Evolutionary conservation across 83 land plant species (phyloP).

Genomic region (Diphasiastrum complanatum): DNA sequence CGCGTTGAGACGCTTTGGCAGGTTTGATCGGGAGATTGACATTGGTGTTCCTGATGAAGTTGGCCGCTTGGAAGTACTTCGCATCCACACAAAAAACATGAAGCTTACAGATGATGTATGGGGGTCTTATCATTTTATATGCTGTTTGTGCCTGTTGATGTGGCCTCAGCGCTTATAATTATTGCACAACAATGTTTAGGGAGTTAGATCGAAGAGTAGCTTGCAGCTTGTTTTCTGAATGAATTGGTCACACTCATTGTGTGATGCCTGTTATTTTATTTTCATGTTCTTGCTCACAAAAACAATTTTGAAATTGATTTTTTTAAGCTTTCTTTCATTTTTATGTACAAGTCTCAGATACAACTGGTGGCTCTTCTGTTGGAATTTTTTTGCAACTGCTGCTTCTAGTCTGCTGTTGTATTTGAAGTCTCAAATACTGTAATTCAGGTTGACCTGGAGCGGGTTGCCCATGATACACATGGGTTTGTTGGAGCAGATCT

Average conservation of each 20-base stretch:
- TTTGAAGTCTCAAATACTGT: not conserved
- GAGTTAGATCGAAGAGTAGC: no score
- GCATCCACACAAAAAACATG: conserved; percentile 17
- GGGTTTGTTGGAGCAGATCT: conserved; percentile 13
- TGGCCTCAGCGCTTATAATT: no score
- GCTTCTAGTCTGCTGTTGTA: no score
- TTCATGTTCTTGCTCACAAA: not conserved
- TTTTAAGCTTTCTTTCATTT: no score
- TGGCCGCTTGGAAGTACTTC: conserved; percentile 14
- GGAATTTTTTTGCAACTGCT: no score
- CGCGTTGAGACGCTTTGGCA: conserved; percentile 8
- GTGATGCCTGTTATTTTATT: not conserved
- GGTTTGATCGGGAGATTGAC: conserved; percentile 13
- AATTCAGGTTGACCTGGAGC: conserved; percentile 12
- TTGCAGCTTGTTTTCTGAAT: no score
- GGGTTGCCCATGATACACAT: conserved; percentile 5
- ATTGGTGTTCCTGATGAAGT: conserved; percentile 17
- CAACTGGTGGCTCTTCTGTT: no score
- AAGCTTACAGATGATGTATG: conserved; percentile 10
- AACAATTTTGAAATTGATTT: no score
- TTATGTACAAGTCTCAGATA: no score
- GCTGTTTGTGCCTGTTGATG: not conserved
- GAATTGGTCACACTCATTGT: not conserved
- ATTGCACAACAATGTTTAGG: no score
- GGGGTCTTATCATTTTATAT: not conserved